These are phyloP conservation scores for Fusarium sp. DNA, from an alignment of 2,329 filamentous ascomycete species.

Conservation along the genomic window DNA sequence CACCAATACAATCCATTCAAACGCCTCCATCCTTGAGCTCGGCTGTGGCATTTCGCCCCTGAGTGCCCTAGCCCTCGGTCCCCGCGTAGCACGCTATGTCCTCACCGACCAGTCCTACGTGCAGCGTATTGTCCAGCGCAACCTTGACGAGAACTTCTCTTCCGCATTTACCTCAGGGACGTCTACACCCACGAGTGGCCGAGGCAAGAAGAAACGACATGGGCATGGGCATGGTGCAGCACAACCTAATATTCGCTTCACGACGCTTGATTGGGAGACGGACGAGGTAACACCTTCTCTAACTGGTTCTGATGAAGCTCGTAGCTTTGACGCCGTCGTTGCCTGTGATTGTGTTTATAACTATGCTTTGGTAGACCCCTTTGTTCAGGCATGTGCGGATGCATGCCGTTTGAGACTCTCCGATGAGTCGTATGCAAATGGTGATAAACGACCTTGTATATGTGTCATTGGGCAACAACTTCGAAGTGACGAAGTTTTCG, in stretches of 20 bases:
- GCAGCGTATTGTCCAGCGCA: conserved; percentile 78
- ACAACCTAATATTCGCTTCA: conserved; percentile 64
- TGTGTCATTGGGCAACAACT: conserved; percentile 92
- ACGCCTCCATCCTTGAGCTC: conserved; percentile 79
- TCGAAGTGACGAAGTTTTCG: conserved; percentile 85
- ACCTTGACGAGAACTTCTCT: conserved; percentile 73
- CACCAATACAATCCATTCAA: conserved; percentile 59
- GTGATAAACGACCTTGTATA: conserved; percentile 65
- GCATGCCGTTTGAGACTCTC: conserved; percentile 70
- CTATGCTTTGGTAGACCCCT: conserved; percentile 82
- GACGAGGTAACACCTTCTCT: conserved; percentile 63
- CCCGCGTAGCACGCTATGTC: conserved; percentile 73
- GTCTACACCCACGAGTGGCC: conserved; percentile 19
- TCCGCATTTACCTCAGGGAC: conserved; percentile 23
- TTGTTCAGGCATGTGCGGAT: conserved; percentile 85
- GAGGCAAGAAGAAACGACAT: conserved; percentile 41
- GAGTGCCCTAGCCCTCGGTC: conserved; percentile 76
- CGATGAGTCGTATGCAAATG: conserved; percentile 25
- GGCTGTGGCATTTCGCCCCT: conserved; percentile 90
- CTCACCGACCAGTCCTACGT: conserved; percentile 93
- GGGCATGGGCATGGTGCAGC: conserved; percentile 22
- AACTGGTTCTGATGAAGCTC: conserved; percentile 50
- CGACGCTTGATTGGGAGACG: conserved; percentile 85
- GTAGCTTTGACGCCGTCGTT: conserved; percentile 77
- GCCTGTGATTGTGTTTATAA: conserved; percentile 98